These are phyloP conservation scores for Biscogniauxia sp. DNA, from an alignment of 2,329 filamentous ascomycete genomes.

Conservation along the genomic window DNA sequence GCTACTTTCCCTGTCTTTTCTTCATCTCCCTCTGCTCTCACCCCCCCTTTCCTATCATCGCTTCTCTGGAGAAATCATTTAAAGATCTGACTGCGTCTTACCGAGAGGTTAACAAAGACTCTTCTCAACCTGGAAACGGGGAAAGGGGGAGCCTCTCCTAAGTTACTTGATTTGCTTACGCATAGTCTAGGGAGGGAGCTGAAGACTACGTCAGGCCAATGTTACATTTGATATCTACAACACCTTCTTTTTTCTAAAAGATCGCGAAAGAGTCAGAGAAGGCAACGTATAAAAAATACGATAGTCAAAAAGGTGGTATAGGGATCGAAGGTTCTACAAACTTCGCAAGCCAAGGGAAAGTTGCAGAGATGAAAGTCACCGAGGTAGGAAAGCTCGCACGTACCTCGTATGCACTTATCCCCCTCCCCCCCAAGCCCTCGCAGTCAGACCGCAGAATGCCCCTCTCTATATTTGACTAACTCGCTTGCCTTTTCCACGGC, in stretches of 20 bases:
- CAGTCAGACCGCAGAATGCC: too few species aligned
- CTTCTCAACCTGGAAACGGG: background rate
- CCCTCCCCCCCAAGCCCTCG: background rate
- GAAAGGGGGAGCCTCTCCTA: background rate
- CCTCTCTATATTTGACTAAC: background rate
- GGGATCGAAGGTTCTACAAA: background rate
- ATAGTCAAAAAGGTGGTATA: background rate
- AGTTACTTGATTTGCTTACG: background rate
- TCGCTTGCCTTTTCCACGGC: background rate
- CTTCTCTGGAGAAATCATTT: background rate
- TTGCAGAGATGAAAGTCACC: constrained; percentile 18
- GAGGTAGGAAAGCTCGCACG: constrained; percentile 12
- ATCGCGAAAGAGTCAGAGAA: background rate
- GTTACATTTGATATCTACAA: background rate
- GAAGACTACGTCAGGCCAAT: background rate
- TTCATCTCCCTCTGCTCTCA: too few species aligned
- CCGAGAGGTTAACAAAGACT: background rate
- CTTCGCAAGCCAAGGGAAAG: constrained; percentile 1
- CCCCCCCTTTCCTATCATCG: background rate
- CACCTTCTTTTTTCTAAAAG: background rate
- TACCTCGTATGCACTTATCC: background rate
- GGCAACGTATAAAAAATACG: background rate
- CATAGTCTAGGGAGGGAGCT: too few species aligned
- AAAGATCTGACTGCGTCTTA: background rate
- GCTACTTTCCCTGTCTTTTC: too few species aligned